A percentile compares a stretch with the other conserved stretches of the same genome.
These are phyloP conservation scores for Penicillium goetzii DNA, from an alignment of 495 filamentous ascomycete species.

Conservation along the genomic window DNA sequence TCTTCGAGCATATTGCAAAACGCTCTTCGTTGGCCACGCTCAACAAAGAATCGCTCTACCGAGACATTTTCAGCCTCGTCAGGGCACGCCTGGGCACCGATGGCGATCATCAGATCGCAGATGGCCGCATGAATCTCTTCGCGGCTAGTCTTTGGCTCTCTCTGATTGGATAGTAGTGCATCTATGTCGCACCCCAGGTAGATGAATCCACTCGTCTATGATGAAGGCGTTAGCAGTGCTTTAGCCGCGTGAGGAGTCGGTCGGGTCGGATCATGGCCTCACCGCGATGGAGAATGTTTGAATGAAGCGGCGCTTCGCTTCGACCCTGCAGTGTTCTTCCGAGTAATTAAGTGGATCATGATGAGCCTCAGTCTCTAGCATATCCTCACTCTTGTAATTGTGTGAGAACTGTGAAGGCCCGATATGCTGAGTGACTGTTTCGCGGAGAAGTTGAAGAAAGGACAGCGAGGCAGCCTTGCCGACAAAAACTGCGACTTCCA, in stretches of 20 bases:
- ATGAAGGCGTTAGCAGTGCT: conserved; percentile 12
- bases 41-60: conserved; percentile 41
- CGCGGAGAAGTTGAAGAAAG: conserved; percentile 47
- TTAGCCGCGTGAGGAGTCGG: neutral
- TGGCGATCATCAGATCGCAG: conserved; percentile 45
- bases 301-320: conserved; percentile 34
- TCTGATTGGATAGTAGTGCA: conserved; percentile 12
- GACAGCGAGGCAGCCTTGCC: conserved; percentile 48
- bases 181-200: conserved; percentile 24
- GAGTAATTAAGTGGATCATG: conserved; percentile 34
- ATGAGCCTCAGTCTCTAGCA: conserved; percentile 46
- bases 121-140: conserved; percentile 37
- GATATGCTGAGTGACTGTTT: conserved; percentile 47
- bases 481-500: conserved; percentile 36
- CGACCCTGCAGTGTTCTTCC: conserved; percentile 26
- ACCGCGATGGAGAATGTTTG: conserved; percentile 38
- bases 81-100: conserved; percentile 45
- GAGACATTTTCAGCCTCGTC: conserved; percentile 27
- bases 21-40: conserved; percentile 41
- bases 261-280: conserved; percentile 22
- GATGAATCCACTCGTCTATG: conserved; percentile 42
- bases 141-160: conserved; percentile 21
- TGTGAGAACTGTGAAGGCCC: conserved; percentile 50
- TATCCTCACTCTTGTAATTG: conserved; percentile 44
- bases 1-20: conserved; percentile 47